Base-by-base conservation (phyloP, 2,329 filamentous ascomycete species). In the Magnaporthales sp. region DNA sequence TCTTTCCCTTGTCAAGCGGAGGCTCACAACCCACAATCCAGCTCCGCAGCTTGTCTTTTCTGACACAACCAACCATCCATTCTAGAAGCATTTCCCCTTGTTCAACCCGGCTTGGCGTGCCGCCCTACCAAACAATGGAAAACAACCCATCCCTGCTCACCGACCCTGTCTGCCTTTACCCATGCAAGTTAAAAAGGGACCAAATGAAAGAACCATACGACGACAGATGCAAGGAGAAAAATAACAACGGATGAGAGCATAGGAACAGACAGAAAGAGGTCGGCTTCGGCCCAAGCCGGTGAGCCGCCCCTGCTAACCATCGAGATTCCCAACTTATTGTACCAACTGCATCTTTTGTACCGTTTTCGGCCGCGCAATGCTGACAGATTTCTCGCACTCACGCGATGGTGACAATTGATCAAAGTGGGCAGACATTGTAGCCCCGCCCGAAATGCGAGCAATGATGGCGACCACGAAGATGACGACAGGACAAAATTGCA, bases 41-140 rank as follows among this genome's bases (percentile, higher is more conserved):
- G 31, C 29, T 31, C 27, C 61, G 31, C 61, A 62, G 15, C 24
- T 15, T 31, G 15, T 62, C 27, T 31, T 29, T 7, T 31, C 26
- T 30, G 60, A 62, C 61, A 32, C 61, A 62, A 11, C 61, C 61
- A 30, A 62, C 27, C 22, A 31, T 19, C 61, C 61, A 62, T 62
- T 31, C 61, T 31, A 32, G 29, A 32, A 22, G 15, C 27, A 10
- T 30, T 22, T 62, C 30, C 60, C 60, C 15, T 62, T 31, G 61
- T 62, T 26, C 27, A 13, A 30, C 60, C 27, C 27, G 27, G 22
- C 27, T 62, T n/a, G 60, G 60, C 60, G 38, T 1, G n/a, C 38
- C 38, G 38, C 38, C 38, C 38, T 46, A 46, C 38, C 38, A n/a
- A 46, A 46, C 38, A 46, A 46, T 19, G 7, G 15, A 46, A 46